phyloP scores from a whole-genome alignment of 2,329 filamentous ascomycete genomes.

The Phialemonium atrogriseum region DNA sequence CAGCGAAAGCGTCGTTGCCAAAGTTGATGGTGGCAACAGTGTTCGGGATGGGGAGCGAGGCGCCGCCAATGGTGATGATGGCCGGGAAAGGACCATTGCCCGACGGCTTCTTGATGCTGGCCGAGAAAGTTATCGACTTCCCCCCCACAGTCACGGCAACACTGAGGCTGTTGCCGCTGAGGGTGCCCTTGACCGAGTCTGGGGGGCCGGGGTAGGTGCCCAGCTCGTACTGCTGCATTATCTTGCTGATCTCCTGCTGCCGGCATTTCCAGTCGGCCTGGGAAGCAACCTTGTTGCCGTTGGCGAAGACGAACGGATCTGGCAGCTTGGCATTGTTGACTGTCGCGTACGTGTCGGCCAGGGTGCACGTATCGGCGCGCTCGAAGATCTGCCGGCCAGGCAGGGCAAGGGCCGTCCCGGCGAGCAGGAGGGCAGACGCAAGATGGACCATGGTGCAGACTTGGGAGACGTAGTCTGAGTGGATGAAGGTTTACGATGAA shows the following conservation, averaged over 20 bases:
- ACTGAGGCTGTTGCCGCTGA: constrained; percentile 32
- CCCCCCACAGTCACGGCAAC: constrained; percentile 35
- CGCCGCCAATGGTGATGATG: constrained; percentile 47
- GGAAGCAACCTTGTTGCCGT: constrained; percentile 33
- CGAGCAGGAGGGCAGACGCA: constrained; percentile 19
- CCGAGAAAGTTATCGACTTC: constrained; percentile 36
- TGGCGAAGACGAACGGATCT: constrained; percentile 38
- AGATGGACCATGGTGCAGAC: constrained; percentile 21
- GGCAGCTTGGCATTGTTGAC: constrained; percentile 30
- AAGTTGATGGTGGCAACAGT: constrained; percentile 50
- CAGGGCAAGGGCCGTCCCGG: constrained; percentile 25
- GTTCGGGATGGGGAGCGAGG: constrained; percentile 45
- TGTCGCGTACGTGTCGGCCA: constrained; percentile 23
- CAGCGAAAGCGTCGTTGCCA: constrained; percentile 48
- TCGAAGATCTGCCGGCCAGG: constrained; percentile 26
- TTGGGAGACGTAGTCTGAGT: too few relatives aligned
- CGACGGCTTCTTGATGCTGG: constrained; percentile 31
- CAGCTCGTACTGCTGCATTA: constrained; percentile 42
- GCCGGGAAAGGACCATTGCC: constrained; percentile 43
- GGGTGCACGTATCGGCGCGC: constrained; percentile 27
- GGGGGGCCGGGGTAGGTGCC: constrained; percentile 38
- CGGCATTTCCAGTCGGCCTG: constrained; percentile 40
- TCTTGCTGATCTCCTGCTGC: constrained; percentile 35
- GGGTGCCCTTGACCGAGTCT: constrained; percentile 34
- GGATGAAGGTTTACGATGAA: too few relatives aligned